These are phyloP conservation scores for Aristolochia contorta DNA, from an alignment of 164 flowering plant species.

Conservation along the genomic window DNA sequence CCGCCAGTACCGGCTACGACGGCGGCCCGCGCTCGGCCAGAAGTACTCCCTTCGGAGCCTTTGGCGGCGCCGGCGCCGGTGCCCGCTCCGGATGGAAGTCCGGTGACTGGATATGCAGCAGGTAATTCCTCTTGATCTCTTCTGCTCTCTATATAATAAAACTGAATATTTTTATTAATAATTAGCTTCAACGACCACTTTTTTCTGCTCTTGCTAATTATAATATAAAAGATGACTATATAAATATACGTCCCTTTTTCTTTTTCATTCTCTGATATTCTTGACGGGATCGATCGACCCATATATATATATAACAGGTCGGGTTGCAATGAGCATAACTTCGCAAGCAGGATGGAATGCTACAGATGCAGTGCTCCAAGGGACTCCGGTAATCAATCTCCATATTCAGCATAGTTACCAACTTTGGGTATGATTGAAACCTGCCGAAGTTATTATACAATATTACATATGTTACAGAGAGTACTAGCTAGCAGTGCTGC, in stretches of 20 bases:
- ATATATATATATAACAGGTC: constrained; percentile 52
- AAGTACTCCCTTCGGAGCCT: constrained; percentile 30
- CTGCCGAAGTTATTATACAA: not conserved
- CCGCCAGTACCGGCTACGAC: constrained; percentile 25
- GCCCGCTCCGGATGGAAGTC: constrained; percentile 84
- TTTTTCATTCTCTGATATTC: no score
- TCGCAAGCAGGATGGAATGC: constrained; percentile 96
- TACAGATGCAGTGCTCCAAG: constrained; percentile 94
- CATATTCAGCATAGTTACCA: constrained; percentile 21
- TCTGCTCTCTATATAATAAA: no score
- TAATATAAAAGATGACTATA: no score
- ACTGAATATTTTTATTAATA: no score
- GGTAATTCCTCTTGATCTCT: constrained; percentile 25
- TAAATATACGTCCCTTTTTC: not conserved
- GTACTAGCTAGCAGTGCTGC: no score
- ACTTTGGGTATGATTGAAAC: constrained; percentile 20
- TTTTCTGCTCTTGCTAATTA: no score
- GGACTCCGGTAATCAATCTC: constrained; percentile 39
- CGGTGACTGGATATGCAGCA: constrained; percentile 94
- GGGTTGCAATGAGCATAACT: constrained; percentile 97
- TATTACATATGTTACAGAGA: no score
- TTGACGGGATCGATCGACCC: not conserved
- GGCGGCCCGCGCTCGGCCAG: constrained; percentile 16
- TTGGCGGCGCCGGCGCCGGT: no score
- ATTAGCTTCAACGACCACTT: not conserved